Conservation (phyloP, 2,329 filamentous ascomycete genomes). For the Ceratocystis papillata region DNA sequence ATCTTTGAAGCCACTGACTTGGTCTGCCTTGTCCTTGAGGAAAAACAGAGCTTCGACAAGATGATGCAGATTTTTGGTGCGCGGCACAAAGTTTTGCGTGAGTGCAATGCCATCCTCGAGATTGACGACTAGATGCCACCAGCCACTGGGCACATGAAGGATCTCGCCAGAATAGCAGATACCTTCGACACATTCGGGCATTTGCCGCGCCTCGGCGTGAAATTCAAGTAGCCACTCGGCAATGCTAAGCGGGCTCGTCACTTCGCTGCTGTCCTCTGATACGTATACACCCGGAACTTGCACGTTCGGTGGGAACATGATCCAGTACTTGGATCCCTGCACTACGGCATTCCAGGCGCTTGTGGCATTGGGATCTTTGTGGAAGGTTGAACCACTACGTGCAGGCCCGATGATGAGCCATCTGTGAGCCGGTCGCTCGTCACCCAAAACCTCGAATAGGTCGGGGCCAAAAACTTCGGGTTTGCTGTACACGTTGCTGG, state of each 20-base stretch:
- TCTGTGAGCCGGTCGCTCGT: conserved; percentile 71
- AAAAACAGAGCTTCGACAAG: conserved; percentile 68
- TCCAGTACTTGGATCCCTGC: conserved; percentile 90
- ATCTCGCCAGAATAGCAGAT: conserved; percentile 78
- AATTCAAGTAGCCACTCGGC: conserved; percentile 93
- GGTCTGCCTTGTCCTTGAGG: conserved; percentile 67
- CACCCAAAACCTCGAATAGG: conserved; percentile 66
- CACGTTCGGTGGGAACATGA: conserved; percentile 80
- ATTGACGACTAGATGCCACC: conserved; percentile 96
- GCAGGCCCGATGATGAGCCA: conserved; percentile 89
- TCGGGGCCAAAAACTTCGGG: conserved; percentile 80
- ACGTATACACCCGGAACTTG: conserved; percentile 83
- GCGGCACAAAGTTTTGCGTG: conserved; percentile 90
- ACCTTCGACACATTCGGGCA: conserved; percentile 71
- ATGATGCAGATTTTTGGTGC: conserved; percentile 43
- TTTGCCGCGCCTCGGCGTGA: conserved; percentile 66
- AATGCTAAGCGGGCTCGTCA: conserved; percentile 86
- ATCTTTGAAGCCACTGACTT: conserved; percentile 74
- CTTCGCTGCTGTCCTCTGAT: conserved; percentile 78
- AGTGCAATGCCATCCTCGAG: conserved; percentile 73
- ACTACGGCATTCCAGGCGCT: conserved; percentile 93
- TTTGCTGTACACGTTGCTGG: conserved; percentile 56
- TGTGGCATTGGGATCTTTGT: conserved; percentile 66
- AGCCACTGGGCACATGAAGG: conserved; percentile 82
- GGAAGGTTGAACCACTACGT: conserved; percentile 84